Conservation (phyloP, 169 alveolate species). For the Plasmodium knowlesi region DNA sequence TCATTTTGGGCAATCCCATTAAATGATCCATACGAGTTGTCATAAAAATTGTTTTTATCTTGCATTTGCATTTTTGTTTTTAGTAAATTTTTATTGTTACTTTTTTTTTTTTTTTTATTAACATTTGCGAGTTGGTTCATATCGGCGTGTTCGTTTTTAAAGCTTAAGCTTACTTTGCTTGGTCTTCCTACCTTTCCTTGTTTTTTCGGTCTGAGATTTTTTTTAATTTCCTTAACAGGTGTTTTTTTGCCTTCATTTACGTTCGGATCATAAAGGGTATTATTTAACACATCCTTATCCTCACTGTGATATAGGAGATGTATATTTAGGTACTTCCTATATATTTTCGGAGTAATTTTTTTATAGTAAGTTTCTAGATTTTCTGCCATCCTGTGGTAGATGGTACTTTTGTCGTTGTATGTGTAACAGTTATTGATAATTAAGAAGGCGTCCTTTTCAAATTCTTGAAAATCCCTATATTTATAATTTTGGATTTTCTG, state of each 20-base stretch:
- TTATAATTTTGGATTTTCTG: slow-evolving; percentile 83
- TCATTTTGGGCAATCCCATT: neutral
- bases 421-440: slow-evolving; percentile 91
- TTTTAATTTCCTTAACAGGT: slow-evolving; percentile 46
- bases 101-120: slow-evolving; percentile 25
- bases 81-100: slow-evolving; percentile 5
- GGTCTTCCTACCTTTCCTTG: slow-evolving; percentile 71
- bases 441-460: slow-evolving; percentile 89
- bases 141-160: neutral
- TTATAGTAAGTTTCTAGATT: slow-evolving; percentile 37
- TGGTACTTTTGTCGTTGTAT: slow-evolving; percentile 90
- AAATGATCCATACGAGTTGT: neutral
- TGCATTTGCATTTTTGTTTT: neutral
- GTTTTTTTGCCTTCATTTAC: neutral
- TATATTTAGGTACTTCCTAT: slow-evolving; percentile 32
- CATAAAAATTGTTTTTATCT: neutral
- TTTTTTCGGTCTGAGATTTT: slow-evolving; percentile 23
- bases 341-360: slow-evolving; percentile 42
- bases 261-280: neutral
- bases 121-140: neutral
- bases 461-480: slow-evolving; percentile 86
- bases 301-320: slow-evolving; percentile 54
- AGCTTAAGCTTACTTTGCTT: slow-evolving; percentile 3
- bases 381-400: slow-evolving; percentile 72
- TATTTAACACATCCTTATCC: slow-evolving; percentile 43